Base-by-base conservation (phyloP, 352 stramenopile genomes). In the Pythium periplocum region DNA sequence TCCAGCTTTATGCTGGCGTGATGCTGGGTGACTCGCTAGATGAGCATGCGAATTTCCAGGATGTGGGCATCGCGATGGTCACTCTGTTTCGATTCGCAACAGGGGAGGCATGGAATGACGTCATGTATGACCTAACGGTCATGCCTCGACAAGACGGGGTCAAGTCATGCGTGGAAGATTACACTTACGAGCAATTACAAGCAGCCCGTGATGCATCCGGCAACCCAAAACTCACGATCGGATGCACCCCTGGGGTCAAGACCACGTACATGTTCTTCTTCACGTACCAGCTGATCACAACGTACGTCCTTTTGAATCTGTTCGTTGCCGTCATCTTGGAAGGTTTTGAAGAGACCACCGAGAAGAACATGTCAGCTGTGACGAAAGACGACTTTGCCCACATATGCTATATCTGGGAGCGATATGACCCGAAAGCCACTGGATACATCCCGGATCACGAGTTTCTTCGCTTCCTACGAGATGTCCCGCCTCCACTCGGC, bases 301-400 rank as follows among this genome's bases (percentile, higher is more conserved):
- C 74, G 36, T 93, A 89, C 57, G 78, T 89, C 37, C 50, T 93
- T 39, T 51, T 94, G 33, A 92, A 90, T 52, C 59, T 94, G 12
- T 86, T 93, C 40, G 78, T 92, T 1, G 83, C 83, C 32, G 79
- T 93, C 6, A 86, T 94, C 49, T 62, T 94, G 26, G 81, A 94
- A 45, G 71, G 75, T 34, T 94, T 94, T 56, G 63, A 74, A 51
- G 81, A 90, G 41, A 71, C 64, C 3, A 75, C 64, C 2, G 71
- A 72, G 59, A 70, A 72, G 30, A 74, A 74, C 35, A 45, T 61
- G 17, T 69, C 58, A 30, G 53, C 55, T 7, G 58, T 73, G 48
- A 70, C 67, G 17, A 77, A 75, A n/a, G 63, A 66, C 8, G 67
- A 83, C 45, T 33, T 83, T 6, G 12, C 33, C 2, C 52, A 64